Evolutionary conservation across 2,329 filamentous ascomycete genomes (phyloP).

Genomic region (Mollisiaceae sp.): DNA sequence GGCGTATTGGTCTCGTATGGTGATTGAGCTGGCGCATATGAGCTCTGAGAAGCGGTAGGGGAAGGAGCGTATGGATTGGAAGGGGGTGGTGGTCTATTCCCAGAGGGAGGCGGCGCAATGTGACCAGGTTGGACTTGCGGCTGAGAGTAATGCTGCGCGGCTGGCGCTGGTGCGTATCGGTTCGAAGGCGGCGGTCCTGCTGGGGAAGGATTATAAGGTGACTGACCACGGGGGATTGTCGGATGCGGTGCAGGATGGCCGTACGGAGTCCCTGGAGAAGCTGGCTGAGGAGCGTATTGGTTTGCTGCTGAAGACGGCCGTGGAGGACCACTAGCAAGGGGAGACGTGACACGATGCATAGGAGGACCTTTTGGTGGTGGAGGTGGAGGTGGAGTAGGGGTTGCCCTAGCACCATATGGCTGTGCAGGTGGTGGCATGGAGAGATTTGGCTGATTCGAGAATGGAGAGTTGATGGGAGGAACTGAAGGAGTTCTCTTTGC

Average conservation of each 20-base stretch:
- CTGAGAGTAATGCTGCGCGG: conserved; percentile 57
- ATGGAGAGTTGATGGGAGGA: conserved; percentile 75
- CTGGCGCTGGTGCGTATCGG: conserved; percentile 75
- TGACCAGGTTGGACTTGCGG: conserved; percentile 46
- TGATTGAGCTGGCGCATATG: conserved; percentile 66
- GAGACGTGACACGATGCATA: conserved; percentile 74
- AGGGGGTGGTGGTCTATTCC: conserved; percentile 52
- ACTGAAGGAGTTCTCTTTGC: conserved; percentile 69
- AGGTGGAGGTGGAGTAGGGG: conserved; percentile 74
- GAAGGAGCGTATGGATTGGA: conserved; percentile 66
- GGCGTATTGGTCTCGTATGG: conserved; percentile 43
- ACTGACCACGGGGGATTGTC: conserved; percentile 74
- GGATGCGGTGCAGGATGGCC: conserved; percentile 51
- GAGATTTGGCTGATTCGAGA: conserved; percentile 66
- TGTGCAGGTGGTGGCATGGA: conserved; percentile 62
- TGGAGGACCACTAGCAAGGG: conserved; percentile 58
- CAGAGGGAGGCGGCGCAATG: conserved; percentile 48
- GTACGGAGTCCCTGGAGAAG: conserved; percentile 48
- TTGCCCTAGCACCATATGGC: conserved; percentile 63
- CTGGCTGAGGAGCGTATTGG: conserved; percentile 65
- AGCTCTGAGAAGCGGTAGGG: conserved; percentile 52
- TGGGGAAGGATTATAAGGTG: conserved; percentile 85
- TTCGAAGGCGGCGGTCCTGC: conserved; percentile 70
- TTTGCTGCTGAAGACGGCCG: conserved; percentile 61
- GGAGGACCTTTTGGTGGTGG: conserved; percentile 83